phyloP scores from a whole-genome alignment of 495 filamentous ascomycete species.

The Trichoderma parareesei region DNA sequence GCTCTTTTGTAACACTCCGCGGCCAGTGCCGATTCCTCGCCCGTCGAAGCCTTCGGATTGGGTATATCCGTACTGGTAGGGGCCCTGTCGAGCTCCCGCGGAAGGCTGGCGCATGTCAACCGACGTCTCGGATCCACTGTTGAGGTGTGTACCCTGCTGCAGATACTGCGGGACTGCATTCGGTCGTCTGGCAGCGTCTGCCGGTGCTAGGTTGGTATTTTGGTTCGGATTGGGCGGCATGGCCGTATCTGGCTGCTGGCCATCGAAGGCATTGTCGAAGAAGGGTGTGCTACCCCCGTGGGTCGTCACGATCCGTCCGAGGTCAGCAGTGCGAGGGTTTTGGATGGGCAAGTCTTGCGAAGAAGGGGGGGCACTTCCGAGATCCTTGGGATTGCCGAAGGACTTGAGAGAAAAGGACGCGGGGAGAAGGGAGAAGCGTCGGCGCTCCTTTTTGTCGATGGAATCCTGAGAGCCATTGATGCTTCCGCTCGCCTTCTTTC shows the following conservation, averaged over 20 bases:
- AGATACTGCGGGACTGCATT: conserved; percentile 32
- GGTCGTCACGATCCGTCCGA: conserved; percentile 23
- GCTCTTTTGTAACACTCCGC: conserved; percentile 68
- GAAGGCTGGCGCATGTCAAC: conserved; percentile 23
- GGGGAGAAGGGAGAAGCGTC: conserved; percentile 74
- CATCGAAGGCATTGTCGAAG: conserved; percentile 36
- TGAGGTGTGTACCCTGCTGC: conserved; percentile 35
- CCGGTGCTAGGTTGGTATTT: conserved; percentile 9
- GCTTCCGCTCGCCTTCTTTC: conserved; percentile 59
- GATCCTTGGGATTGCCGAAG: conserved; percentile 39
- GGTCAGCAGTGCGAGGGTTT: conserved; percentile 34
- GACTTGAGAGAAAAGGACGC: conserved; percentile 61
- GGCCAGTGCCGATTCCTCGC: conserved; percentile 22
- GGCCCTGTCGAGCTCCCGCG: conserved; percentile 23
- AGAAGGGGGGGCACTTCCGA: conserved; percentile 22
- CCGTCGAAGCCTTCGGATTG: conserved; percentile 29
- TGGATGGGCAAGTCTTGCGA: conserved; percentile 37
- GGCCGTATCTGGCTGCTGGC: conserved; percentile 16
- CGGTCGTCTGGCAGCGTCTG: conserved; percentile 19
- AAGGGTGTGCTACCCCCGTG: conserved; percentile 15
- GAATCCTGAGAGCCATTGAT: conserved; percentile 43
- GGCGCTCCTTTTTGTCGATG: conserved; percentile 44
- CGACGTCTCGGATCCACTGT: conserved; percentile 42
- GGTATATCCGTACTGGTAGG: conserved; percentile 24
- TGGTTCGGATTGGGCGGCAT: neutral